Evolutionary conservation across 805 yeast species (phyloP), one percentile per base, ranked within the genome.

Genomic region (Wickerhamomyces bovis): DNA sequence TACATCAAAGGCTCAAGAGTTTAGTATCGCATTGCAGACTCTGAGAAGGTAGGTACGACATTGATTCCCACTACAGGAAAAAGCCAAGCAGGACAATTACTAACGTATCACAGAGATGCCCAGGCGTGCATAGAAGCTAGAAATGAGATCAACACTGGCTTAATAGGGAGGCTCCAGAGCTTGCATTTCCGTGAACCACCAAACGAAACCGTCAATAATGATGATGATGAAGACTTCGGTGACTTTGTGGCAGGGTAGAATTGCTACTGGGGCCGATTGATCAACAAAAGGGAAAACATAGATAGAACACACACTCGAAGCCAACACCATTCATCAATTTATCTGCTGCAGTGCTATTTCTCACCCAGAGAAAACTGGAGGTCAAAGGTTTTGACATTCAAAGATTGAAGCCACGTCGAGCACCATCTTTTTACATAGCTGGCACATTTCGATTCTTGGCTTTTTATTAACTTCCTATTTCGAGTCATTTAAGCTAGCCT

Each of bases 11-110:
- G 60, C 70, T 16, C 60, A 64, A 43, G 72, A 67, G 28, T 70
- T 70, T 52, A 65, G 63, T 43, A 55, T 67, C 18, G 67, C 70
- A 12, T 51, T 68, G 33, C 71, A 68, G 50, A 63, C 60, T 25
- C 67, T 57, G 43, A 58, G 52, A 35, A 54, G 54, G 51, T 57
- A 50, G 25, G 54, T 51, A 13, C 19, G 6, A n/a, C 4, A 6
- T 10, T 36, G 22, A 36, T 36, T 16, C 21, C 6, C 3, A 4
- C 6, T n/a, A n/a, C n/a, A n/a, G n/a, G n/a, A n/a, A n/a, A n/a
- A n/a, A n/a, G n/a, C n/a, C n/a, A n/a, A n/a, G 15, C 6, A 18
- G 6, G 23, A 19, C 3, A 19, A 4, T 9, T 13, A 9, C 44
- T 50, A 43, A 39, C 20, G 9, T 33, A 25, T 26, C 48, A 11